phyloP scores from a whole-genome alignment of 495 filamentous ascomycete genomes.

The Penicillium subrubescens region DNA sequence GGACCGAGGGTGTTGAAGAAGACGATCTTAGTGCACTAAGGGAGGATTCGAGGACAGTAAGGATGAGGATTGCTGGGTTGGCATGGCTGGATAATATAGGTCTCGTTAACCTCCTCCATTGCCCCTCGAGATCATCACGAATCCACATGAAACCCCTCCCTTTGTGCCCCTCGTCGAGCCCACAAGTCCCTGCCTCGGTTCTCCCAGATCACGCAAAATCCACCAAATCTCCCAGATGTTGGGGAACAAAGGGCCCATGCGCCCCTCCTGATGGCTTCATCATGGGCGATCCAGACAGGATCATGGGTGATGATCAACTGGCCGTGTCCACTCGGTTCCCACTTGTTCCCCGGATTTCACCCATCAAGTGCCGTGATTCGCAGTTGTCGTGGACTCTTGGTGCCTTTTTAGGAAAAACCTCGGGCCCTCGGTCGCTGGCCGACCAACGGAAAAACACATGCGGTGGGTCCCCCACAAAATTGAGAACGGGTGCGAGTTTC shows the following conservation, averaged over 20 bases:
- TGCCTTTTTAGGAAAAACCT: constrained; percentile 5
- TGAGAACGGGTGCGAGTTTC: not conserved
- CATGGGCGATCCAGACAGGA: constrained; percentile 12
- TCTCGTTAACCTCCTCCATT: not conserved
- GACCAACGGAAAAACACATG: constrained; percentile 10
- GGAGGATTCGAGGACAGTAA: not conserved
- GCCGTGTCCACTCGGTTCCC: not conserved
- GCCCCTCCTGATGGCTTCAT: constrained; percentile 1
- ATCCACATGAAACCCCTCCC: constrained; percentile 35
- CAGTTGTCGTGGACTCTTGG: not conserved
- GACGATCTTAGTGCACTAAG: not conserved
- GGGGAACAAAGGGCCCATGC: constrained; percentile 12
- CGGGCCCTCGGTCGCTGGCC: constrained; percentile 16
- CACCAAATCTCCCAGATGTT: not conserved
- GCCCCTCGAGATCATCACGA: constrained; percentile 18
- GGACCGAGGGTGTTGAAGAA: not conserved
- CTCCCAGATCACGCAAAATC: constrained; percentile 9
- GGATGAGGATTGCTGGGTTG: not conserved
- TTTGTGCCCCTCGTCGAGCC: not conserved
- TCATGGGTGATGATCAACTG: constrained; percentile 18
- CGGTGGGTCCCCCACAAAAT: not conserved
- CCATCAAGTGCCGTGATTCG: not conserved
- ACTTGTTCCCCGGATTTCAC: constrained; percentile 21
- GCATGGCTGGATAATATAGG: constrained; percentile 4
- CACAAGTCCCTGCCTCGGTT: constrained; percentile 26